phyloP scores from a whole-genome alignment of 768 basidiomycete species.

The Hygrocybe punicea region DNA sequence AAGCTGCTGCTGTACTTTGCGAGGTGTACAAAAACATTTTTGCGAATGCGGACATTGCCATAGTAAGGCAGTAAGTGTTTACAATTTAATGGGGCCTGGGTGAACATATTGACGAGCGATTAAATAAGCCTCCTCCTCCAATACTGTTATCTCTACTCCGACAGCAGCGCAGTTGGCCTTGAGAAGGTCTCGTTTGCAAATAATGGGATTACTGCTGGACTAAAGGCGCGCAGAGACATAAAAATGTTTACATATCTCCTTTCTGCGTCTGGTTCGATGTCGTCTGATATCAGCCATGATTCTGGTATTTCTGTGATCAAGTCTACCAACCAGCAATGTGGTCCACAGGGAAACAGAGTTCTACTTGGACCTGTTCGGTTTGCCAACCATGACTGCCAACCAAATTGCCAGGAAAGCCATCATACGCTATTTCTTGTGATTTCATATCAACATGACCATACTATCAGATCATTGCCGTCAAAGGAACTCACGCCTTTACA shows the following conservation, averaged over 20 bases:
- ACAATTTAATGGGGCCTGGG: neutral
- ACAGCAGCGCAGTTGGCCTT: conserved; percentile 7
- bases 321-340: conserved; percentile 10
- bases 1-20: neutral
- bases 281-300: conserved; percentile 5
- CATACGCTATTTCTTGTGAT: neutral
- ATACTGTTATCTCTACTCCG: conserved; percentile 13
- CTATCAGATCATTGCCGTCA: neutral
- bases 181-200: conserved; percentile 14
- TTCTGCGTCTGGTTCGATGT: conserved; percentile 12
- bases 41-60: no score
- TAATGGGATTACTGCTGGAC: conserved; percentile 7
- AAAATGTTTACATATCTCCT: conserved; percentile 9
- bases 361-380: conserved; percentile 16
- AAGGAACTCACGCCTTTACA: neutral
- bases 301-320: conserved; percentile 8
- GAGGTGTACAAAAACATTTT: neutral
- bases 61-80: neutral
- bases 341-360: conserved; percentile 9
- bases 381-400: conserved; percentile 15
- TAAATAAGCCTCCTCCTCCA: conserved; percentile 8
- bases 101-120: no score
- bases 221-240: conserved; percentile 9
- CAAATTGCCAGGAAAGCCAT: conserved; percentile 11
- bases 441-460: neutral